Conservation (phyloP, 2,329 filamentous ascomycete genomes). For the Alternaria gansuensis region DNA sequence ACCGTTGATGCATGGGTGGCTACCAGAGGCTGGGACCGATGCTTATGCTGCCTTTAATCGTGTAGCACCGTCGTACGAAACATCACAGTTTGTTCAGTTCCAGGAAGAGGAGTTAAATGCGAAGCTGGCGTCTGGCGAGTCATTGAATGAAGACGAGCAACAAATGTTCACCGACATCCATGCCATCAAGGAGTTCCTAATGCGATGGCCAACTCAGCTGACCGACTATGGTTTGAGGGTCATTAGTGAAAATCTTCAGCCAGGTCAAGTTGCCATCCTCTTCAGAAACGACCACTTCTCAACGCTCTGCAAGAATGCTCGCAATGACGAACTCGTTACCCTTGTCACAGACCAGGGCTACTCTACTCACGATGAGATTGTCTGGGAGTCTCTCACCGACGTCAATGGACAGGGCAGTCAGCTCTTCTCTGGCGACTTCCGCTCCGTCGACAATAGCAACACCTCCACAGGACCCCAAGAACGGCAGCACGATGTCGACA, state of each 20-base stretch:
- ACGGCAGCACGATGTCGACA: conserved; percentile 41
- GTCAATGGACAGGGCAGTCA: conserved; percentile 83
- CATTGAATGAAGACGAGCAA: conserved; percentile 77
- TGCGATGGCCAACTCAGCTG: conserved; percentile 82
- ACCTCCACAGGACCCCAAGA: conserved; percentile 36
- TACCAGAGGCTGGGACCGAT: conserved; percentile 72
- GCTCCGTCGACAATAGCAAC: conserved; percentile 72
- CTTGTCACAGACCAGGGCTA: conserved; percentile 95
- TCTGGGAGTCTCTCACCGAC: conserved; percentile 94
- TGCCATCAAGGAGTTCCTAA: conserved; percentile 84
- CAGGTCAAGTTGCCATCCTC: conserved; percentile 85
- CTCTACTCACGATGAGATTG: conserved; percentile 83
- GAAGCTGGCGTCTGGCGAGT: conserved; percentile 69
- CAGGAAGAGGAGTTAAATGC: conserved; percentile 87
- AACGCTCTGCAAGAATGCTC: conserved; percentile 87
- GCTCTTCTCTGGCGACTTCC: conserved; percentile 90
- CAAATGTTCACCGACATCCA: conserved; percentile 82
- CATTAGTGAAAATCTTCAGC: conserved; percentile 73
- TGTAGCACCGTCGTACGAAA: conserved; percentile 85
- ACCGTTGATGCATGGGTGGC: conserved; percentile 91
- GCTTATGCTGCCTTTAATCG: conserved; percentile 75
- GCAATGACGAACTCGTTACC: conserved; percentile 76
- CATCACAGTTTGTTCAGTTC: conserved; percentile 88
- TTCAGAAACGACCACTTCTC: conserved; percentile 98
- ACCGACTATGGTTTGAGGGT: conserved; percentile 81